phyloP scores from a whole-genome alignment of 1,284 basidiomycete species.

The Inonotus hispidus region DNA sequence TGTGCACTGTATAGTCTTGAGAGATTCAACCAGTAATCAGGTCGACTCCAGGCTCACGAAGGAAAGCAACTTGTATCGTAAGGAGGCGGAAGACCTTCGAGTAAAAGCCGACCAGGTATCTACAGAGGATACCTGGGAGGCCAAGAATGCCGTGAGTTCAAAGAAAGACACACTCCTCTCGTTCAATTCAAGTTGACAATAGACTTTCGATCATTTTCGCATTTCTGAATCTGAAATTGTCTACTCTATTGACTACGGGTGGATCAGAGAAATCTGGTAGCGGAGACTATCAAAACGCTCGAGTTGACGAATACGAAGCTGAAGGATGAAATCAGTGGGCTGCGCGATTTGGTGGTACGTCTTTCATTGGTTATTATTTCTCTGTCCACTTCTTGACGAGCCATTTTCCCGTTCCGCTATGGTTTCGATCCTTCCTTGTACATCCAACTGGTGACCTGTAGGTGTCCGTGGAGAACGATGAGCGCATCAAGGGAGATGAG shows the following conservation, averaged over 20 bases:
- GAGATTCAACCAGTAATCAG: conserved; percentile 11
- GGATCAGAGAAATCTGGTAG: conserved; percentile 60
- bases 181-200: background rate
- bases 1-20: conserved; percentile 19
- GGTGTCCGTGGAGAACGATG: conserved; percentile 6
- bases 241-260: background rate
- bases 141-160: conserved; percentile 69
- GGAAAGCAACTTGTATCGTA: conserved; percentile 63
- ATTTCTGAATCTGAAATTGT: too few relatives aligned
- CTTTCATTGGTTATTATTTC: background rate
- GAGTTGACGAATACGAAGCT: conserved; percentile 58
- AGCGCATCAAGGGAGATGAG: conserved; percentile 40
- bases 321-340: conserved; percentile 54
- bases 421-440: background rate
- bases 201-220: background rate
- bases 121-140: conserved; percentile 71
- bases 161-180: background rate
- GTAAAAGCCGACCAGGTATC: conserved; percentile 59
- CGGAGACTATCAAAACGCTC: conserved; percentile 82
- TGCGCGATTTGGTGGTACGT: conserved; percentile 70
- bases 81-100: conserved; percentile 60
- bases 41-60: conserved; percentile 54
- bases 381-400: conserved; percentile 1
- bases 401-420: background rate
- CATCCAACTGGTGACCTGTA: background rate